These are phyloP conservation scores for Naganishia kalamii DNA, from an alignment of 768 basidiomycete genomes.

Conservation along the genomic window DNA sequence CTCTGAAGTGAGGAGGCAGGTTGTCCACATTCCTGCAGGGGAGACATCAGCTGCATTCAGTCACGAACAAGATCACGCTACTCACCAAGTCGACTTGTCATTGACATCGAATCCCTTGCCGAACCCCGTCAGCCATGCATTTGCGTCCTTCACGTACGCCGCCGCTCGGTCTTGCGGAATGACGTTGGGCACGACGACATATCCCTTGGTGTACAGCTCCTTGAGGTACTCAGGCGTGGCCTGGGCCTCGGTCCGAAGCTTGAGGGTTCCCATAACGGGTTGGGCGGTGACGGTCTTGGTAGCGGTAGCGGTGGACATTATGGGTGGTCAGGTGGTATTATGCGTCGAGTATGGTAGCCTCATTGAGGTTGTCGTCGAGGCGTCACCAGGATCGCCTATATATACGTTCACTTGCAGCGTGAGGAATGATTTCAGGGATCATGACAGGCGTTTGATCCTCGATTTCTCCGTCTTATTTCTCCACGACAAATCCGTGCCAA, in stretches of 20 bases:
- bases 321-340: neutral
- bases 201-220: conserved; percentile 11
- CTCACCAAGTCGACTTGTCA: conserved; percentile 20
- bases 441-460: neutral
- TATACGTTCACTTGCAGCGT: no score
- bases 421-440: no score
- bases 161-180: neutral
- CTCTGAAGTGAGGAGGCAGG: conserved; percentile 21
- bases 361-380: neutral
- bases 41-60: neutral
- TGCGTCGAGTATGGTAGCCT: neutral
- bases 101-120: conserved; percentile 11
- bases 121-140: conserved; percentile 15
- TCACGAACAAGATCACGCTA: neutral
- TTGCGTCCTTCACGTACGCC: conserved; percentile 2
- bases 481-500: neutral
- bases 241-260: conserved; percentile 9
- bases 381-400: no score
- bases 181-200: conserved; percentile 5
- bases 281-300: conserved; percentile 4
- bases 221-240: conserved; percentile 3
- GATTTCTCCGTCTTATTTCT: neutral
- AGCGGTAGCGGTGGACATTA: neutral
- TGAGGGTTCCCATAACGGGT: conserved; percentile 2
- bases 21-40: conserved; percentile 17